A percentile compares a stretch with the other conserved stretches of the same genome.
Evolutionary conservation across 2,329 filamentous ascomycete species (phyloP).

Genomic region (Macrophomina pseudophaseolina): DNA sequence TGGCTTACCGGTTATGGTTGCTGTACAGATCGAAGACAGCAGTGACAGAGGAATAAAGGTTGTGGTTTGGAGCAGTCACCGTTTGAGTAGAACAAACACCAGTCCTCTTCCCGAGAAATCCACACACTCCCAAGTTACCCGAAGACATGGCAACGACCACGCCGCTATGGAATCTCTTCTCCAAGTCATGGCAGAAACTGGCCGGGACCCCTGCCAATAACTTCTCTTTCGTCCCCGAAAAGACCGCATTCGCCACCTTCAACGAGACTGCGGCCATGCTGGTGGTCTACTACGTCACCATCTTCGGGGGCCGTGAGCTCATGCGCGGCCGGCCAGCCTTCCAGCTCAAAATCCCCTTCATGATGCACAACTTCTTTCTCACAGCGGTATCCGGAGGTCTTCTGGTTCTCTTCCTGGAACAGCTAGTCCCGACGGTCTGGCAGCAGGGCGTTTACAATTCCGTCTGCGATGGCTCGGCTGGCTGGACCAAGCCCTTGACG

Average conservation of each 20-base stretch:
- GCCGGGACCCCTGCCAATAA: neutral
- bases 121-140: neutral
- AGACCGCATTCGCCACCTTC: slow-evolving; percentile 89
- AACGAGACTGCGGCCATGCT: slow-evolving; percentile 81
- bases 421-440: slow-evolving; percentile 83
- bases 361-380: slow-evolving; percentile 94
- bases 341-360: slow-evolving; percentile 87
- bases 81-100: neutral
- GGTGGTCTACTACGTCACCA: slow-evolving; percentile 86
- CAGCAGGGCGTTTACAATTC: slow-evolving; percentile 84
- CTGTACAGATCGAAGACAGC: neutral
- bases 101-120: neutral
- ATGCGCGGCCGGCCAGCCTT: slow-evolving; percentile 87
- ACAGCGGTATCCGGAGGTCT: slow-evolving; percentile 82
- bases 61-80: neutral
- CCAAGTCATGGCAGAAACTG: slow-evolving; percentile 73
- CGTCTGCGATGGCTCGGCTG: slow-evolving; percentile 80
- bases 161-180: slow-evolving; percentile 81
- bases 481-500: slow-evolving; percentile 91
- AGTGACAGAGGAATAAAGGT: neutral
- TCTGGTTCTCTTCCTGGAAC: slow-evolving; percentile 84
- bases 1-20: neutral
- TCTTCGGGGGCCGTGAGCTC: slow-evolving; percentile 88
- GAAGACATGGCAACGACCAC: neutral
- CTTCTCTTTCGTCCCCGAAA: slow-evolving; percentile 80